phyloP scores from a whole-genome alignment of 192 early-diverging fungal species.

The Backusella morwellensis region DNA sequence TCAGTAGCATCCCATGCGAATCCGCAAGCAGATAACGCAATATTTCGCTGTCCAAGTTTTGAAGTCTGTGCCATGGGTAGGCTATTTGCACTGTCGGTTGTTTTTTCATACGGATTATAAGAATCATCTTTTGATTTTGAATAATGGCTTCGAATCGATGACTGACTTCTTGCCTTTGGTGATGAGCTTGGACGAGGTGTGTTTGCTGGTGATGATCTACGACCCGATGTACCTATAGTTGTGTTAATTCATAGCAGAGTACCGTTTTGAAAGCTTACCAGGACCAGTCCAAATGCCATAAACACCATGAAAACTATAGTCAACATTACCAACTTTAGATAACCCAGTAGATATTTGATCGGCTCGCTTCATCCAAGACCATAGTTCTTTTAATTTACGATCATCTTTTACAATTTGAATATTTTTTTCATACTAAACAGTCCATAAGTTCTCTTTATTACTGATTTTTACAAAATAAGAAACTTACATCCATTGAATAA shows the following conservation, averaged over 20 bases:
- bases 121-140: neutral
- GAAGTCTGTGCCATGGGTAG: conserved; percentile 42
- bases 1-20: conserved; percentile 46
- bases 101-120: neutral
- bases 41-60: conserved; percentile 46
- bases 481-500: conserved; percentile 75
- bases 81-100: neutral
- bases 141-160: neutral
- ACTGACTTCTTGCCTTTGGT: neutral
- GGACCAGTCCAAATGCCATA: conserved; percentile 41
- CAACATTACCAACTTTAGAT: conserved; percentile 45
- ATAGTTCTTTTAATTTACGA: conserved; percentile 44
- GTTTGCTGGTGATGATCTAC: conserved; percentile 18
- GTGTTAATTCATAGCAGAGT: too few relatives aligned
- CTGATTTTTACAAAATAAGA: conserved; percentile 21
- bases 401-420: conserved; percentile 49
- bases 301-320: conserved; percentile 56
- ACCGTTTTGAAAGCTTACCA: conserved; percentile 6
- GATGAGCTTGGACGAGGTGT: conserved; percentile 12
- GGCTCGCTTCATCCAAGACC: conserved; percentile 49
- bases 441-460: too few relatives aligned
- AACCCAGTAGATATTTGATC: conserved; percentile 42
- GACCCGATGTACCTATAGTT: conserved; percentile 8
- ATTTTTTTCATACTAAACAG: conserved; percentile 40
- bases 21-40: conserved; percentile 49